These are phyloP conservation scores for Goffeauzyma gilvescens DNA, from an alignment of 768 basidiomycete genomes.

Conservation along the genomic window DNA sequence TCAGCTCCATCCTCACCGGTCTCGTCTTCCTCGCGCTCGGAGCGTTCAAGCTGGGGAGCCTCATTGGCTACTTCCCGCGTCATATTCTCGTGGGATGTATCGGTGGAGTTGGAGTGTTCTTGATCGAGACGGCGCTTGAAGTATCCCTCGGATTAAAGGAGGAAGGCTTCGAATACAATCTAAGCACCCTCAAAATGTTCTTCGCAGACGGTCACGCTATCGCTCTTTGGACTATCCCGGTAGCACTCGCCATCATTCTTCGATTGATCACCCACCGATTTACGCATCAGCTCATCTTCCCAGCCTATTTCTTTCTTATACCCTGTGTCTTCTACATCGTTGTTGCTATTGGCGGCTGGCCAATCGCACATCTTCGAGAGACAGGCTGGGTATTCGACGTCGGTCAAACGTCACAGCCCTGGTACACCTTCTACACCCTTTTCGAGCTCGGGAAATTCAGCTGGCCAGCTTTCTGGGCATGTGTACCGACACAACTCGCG, in stretches of 20 bases:
- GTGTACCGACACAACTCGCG: constrained; percentile 84
- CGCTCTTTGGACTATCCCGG: constrained; percentile 58
- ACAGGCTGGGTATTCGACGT: constrained; percentile 79
- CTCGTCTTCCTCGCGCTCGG: constrained; percentile 74
- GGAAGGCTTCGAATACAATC: constrained; percentile 53
- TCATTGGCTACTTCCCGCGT: constrained; percentile 89
- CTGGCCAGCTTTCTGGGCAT: constrained; percentile 53
- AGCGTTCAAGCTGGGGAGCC: constrained; percentile 54
- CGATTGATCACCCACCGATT: constrained; percentile 59
- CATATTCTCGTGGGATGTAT: constrained; percentile 90
- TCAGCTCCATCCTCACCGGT: constrained; percentile 71
- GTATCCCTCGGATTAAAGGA: constrained; percentile 60
- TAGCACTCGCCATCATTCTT: constrained; percentile 55
- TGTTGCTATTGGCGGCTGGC: constrained; percentile 44
- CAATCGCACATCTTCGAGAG: constrained; percentile 43
- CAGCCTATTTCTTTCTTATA: constrained; percentile 42
- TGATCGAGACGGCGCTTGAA: constrained; percentile 77
- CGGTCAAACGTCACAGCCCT: constrained; percentile 37
- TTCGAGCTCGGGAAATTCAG: constrained; percentile 46
- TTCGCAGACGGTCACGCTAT: constrained; percentile 48
- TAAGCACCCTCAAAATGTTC: constrained; percentile 49
- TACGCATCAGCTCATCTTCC: constrained; percentile 81
- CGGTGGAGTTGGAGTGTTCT: constrained; percentile 86
- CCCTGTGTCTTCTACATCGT: constrained; percentile 68
- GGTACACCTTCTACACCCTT: constrained; percentile 74